These are phyloP conservation scores for Hansenula sp. DNA, from an alignment of 1,139 yeast genomes.

Conservation along the genomic window DNA sequence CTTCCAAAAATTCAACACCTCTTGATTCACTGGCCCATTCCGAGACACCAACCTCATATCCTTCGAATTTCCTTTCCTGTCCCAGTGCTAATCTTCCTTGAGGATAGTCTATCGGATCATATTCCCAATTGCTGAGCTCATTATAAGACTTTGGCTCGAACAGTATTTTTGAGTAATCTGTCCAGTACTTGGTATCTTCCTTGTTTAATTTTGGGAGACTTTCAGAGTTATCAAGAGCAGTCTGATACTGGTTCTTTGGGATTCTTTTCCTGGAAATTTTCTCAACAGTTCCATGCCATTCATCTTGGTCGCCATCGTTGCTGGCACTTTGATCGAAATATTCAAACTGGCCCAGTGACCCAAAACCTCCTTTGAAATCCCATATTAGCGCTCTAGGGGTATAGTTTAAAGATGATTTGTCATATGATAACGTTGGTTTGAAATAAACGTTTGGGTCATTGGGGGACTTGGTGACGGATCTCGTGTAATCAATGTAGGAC, in stretches of 20 bases:
- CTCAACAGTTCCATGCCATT: constrained; percentile 11
- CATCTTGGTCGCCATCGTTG: constrained; percentile 12
- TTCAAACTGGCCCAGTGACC: constrained; percentile 53
- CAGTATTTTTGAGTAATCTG: constrained; percentile 71
- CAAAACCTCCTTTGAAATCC: constrained; percentile 69
- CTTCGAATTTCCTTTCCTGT: constrained; percentile 31
- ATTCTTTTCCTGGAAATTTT: constrained; percentile 27
- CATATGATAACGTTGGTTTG: constrained; percentile 34
- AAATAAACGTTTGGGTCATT: constrained; percentile 45
- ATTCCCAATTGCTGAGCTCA: constrained; percentile 54
- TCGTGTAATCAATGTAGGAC: constrained; percentile 52
- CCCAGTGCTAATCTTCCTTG: constrained; percentile 30
- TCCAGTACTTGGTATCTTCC: constrained; percentile 63
- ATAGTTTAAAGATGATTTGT: constrained; percentile 51
- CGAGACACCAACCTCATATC: constrained; percentile 42
- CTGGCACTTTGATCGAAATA: constrained; percentile 30
- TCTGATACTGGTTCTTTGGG: constrained; percentile 55
- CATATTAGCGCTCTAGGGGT: constrained; percentile 77
- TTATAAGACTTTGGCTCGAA: constrained; percentile 60
- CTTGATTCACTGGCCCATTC: constrained; percentile 37
- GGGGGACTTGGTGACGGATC: constrained; percentile 25
- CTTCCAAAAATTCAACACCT: constrained; percentile 48
- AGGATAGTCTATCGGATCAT: constrained; percentile 35
- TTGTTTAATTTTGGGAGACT: constrained; percentile 32
- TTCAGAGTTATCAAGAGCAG: constrained; percentile 50